Conservation (phyloP, 2,329 filamentous ascomycete species). For the Bisporella sp. region DNA sequence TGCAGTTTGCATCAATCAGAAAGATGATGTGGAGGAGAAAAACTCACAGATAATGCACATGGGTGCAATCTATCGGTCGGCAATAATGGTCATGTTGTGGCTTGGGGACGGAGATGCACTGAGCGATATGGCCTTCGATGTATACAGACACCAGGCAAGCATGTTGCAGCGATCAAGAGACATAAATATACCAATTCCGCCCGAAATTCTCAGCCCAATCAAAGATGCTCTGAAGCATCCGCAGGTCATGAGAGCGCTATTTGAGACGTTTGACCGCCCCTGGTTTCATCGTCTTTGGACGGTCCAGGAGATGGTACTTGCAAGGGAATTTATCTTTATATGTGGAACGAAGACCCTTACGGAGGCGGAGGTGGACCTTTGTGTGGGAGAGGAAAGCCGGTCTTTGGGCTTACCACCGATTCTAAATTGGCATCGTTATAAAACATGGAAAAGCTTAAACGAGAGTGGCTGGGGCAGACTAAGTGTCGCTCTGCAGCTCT, state of each 20-base stretch:
- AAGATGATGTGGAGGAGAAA: slow-evolving; percentile 5
- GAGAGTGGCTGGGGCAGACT: no score
- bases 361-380: no score
- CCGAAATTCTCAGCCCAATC: neutral
- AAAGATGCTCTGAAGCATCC: neutral
- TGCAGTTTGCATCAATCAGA: slow-evolving; percentile 14
- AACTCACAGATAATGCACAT: slow-evolving; percentile 8
- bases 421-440: no score
- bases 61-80: slow-evolving; percentile 6
- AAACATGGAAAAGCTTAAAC: no score
- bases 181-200: neutral
- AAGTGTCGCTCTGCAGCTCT: no score
- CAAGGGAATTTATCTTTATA: no score
- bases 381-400: no score
- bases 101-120: slow-evolving; percentile 2
- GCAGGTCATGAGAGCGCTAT: neutral
- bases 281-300: no score
- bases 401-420: no score
- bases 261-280: neutral
- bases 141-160: neutral
- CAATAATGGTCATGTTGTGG: slow-evolving; percentile 5
- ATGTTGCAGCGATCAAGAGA: neutral
- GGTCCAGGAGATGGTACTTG: no score
- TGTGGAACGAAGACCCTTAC: no score
- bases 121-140: slow-evolving; percentile 5